Evolutionary conservation across 352 stramenopile species (phyloP).

Genomic region (Phytophthora uliginosa): DNA sequence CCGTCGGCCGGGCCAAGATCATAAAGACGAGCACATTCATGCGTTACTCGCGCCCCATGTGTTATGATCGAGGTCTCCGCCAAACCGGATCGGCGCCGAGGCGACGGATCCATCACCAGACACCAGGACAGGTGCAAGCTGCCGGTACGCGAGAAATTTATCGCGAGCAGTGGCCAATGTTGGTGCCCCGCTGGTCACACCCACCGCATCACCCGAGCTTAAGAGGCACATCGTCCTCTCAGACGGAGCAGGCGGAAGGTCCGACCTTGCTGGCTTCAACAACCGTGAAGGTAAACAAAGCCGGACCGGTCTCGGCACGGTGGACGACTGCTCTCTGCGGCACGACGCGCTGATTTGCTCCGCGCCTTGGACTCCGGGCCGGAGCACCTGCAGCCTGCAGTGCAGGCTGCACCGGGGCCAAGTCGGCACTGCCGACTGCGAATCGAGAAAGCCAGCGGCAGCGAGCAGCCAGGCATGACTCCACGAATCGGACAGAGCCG

Average conservation of each 20-base stretch:
- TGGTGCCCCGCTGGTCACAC: background rate
- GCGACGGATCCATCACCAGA: background rate
- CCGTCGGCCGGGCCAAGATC: slow-evolving; percentile 17
- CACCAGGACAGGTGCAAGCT: background rate
- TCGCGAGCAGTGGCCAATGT: background rate
- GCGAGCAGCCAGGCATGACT: slow-evolving; percentile 27
- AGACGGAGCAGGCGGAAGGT: slow-evolving; percentile 28
- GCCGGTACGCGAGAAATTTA: slow-evolving; percentile 29
- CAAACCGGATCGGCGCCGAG: slow-evolving; percentile 16
- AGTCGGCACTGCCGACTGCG: background rate
- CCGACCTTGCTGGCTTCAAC: slow-evolving; percentile 31
- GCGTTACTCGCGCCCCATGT: slow-evolving; percentile 34
- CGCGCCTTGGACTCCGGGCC: slow-evolving; percentile 3
- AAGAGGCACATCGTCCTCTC: background rate
- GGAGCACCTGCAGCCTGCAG: background rate
- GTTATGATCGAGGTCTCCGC: slow-evolving; percentile 25
- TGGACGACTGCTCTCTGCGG: slow-evolving; percentile 32
- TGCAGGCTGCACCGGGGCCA: slow-evolving; percentile 11
- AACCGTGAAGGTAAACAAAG: slow-evolving; percentile 20
- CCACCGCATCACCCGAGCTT: background rate
- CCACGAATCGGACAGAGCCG: slow-evolving; percentile 36
- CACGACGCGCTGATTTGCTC: slow-evolving; percentile 34
- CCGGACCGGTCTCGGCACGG: background rate
- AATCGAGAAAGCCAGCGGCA: slow-evolving; percentile 31
- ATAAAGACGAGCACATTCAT: slow-evolving; percentile 39